Evolutionary conservation across 345 rosid genomes (phyloP), one percentile per base, ranked within the genome.

Genomic region (Ailanthus altissimus): DNA sequence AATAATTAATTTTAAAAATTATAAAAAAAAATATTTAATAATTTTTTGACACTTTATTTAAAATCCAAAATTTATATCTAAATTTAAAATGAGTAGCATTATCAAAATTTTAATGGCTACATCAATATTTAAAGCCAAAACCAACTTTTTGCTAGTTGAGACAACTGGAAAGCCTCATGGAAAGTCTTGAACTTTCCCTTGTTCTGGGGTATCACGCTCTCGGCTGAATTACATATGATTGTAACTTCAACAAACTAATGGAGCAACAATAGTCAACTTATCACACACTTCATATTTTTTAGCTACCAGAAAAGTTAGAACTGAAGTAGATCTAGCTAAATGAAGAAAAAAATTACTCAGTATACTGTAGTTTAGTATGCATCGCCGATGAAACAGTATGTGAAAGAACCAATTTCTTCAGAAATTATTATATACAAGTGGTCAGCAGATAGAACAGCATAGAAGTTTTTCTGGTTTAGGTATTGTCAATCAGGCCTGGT

Each of bases 381-480:
- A 6, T 18, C 12, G n/a, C n/a, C n/a, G 3, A 45, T 59, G 8
- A 74, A 14, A 21, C 20, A 74, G n/a, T 38, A 49, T 20, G 60
- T 32, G 36, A 14, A 63, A n/a, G 21, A 56, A 23, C 5, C 12
- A 10, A 71, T 54, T 5, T 21, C 49, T 36, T 54, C 6, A 71
- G 25, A 70, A 57, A 70, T 51, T 51, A 53, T 45, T 3, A 65
- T 21, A 25, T 15, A 49, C 5, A 1, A 72, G 43, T 21, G 28
- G 38, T 7, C 13, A 15, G 42, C 40, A 58, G 13, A 72, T 43
- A 23, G n/a, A 53, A 8, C 12, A 3, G 12, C 32, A 36, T 2
- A 15, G 26, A 53, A 32, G 74, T 21, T 54, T 15, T 71, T n/a
- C 49, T 12, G 23, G 74, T 13, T 51, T 71, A 71, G 53, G 64